Percentiles rank a stretch among this genome's conserved stretches.
Evolutionary conservation across 176 grass and related monocot species (phyloP).

Genomic region (Canna indica): DNA sequence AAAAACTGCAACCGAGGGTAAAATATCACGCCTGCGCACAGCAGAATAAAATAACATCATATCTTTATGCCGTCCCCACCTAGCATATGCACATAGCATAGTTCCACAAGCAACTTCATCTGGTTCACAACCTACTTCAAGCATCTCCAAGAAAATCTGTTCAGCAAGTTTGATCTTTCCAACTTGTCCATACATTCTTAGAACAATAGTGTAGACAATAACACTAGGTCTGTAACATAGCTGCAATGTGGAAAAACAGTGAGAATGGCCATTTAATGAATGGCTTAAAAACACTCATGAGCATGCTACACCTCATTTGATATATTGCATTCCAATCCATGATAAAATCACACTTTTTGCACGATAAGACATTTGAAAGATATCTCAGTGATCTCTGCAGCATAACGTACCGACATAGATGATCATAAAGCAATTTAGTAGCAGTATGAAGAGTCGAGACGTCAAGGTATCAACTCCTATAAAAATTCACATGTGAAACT

Average conservation of each 20-base stretch:
- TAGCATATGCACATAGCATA: conserved; percentile 78
- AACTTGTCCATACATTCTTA: conserved; percentile 49
- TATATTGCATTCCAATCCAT: background rate
- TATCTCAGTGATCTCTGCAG: background rate
- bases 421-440: background rate
- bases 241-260: conserved; percentile 30
- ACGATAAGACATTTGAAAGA: background rate
- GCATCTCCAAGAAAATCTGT: conserved; percentile 87
- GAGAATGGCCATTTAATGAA: background rate
- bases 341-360: background rate
- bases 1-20: conserved; percentile 55
- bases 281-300: background rate
- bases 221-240: conserved; percentile 81
- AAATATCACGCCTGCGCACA: conserved; percentile 36
- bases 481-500: too few relatives aligned
- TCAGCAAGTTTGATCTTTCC: conserved; percentile 77
- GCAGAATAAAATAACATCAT: conserved; percentile 81
- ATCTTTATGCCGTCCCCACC: conserved; percentile 57
- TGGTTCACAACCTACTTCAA: conserved; percentile 62
- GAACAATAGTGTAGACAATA: conserved; percentile 77
- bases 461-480: too few relatives aligned
- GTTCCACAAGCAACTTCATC: conserved; percentile 88
- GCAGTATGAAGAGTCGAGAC: too few relatives aligned
- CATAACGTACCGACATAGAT: background rate
- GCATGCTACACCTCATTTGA: background rate